Base-by-base conservation (phyloP, 1,284 basidiomycete species). In the Melampsora americana region DNA sequence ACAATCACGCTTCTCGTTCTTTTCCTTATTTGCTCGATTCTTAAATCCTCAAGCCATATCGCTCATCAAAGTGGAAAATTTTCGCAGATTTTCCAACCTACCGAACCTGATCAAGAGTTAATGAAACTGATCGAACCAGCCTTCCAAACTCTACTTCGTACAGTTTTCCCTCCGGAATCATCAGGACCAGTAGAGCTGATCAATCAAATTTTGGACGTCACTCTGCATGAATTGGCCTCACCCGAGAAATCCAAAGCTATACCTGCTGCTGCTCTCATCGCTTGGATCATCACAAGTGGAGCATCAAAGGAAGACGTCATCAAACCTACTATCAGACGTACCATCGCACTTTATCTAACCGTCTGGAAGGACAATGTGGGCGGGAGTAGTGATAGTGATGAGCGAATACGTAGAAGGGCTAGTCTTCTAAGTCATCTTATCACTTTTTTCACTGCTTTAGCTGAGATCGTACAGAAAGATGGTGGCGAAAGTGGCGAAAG, bases 181-280 rank as follows among this genome's bases (percentile, higher is more conserved):
- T 80, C 80, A 2, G 80, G 81, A 5, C 80, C 82, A 16, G 83
- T 82, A 77, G 79, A 81, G 1, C 84, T 95, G 0, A 90, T 89
- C 5, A 87, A 87, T 79, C 88, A 90, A 48, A 89, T 90, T 0
- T 90, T 90, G 78, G 87, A 89, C 77, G 91, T 95, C 81, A 93
- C 91, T 79, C 85, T 93, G 14, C 86, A 87, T 46, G 88, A 90
- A 53, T 83, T 97, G 64, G 87, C 88, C 60, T 91, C 95, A 80
- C 93, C 93, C 0, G 94, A 96, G 83, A 97, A 96, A 84, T 90
- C 87, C 81, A 90, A 92, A 82, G 92, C 93, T 0, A 89, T 89
- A 79, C 89, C 90, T 64, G 92, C 92, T 0, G 90, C 90, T 62
- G 92, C 91, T 81, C 87, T 92, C 26, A 83, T 97, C 28, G 42